These are phyloP conservation scores for Diaporthe citrichinensis DNA, from an alignment of 2,329 filamentous ascomycete genomes.

Conservation along the genomic window DNA sequence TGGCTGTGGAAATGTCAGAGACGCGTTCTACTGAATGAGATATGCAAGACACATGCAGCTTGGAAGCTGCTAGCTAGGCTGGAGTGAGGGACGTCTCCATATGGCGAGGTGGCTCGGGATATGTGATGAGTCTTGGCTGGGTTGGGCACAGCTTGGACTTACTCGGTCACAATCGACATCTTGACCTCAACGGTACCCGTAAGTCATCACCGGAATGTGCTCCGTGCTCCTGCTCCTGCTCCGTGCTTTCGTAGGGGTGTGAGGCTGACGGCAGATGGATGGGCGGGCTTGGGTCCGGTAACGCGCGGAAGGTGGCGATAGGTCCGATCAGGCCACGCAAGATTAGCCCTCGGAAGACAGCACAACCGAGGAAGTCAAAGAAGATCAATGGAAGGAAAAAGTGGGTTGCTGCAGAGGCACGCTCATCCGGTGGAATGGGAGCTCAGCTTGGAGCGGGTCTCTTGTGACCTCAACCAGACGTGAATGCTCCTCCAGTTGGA, in stretches of 20 bases:
- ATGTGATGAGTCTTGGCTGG: slow-evolving; percentile 7
- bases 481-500: slow-evolving; percentile 7
- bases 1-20: slow-evolving; percentile 59
- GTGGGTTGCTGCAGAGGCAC: slow-evolving; percentile 35
- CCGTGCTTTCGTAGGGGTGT: slow-evolving; percentile 3
- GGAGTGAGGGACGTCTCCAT: not conserved
- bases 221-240: slow-evolving; percentile 16
- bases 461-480: slow-evolving; percentile 9
- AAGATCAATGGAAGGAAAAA: slow-evolving; percentile 36
- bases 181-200: slow-evolving; percentile 38
- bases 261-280: slow-evolving; percentile 28
- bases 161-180: slow-evolving; percentile 65
- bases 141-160: slow-evolving; percentile 45
- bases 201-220: slow-evolving; percentile 39
- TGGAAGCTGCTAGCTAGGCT: not conserved
- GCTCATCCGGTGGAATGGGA: not conserved
- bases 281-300: slow-evolving; percentile 4
- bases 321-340: slow-evolving; percentile 40
- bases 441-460: slow-evolving; percentile 13
- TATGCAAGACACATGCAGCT: not conserved
- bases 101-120: not conserved
- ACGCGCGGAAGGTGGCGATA: slow-evolving; percentile 33
- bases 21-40: not conserved
- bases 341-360: slow-evolving; percentile 38
- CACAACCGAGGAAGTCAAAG: slow-evolving; percentile 37